Evolutionary conservation across 176 grass and related monocot genomes (phyloP).

Genomic region (Chrysopogon serrulatus): DNA sequence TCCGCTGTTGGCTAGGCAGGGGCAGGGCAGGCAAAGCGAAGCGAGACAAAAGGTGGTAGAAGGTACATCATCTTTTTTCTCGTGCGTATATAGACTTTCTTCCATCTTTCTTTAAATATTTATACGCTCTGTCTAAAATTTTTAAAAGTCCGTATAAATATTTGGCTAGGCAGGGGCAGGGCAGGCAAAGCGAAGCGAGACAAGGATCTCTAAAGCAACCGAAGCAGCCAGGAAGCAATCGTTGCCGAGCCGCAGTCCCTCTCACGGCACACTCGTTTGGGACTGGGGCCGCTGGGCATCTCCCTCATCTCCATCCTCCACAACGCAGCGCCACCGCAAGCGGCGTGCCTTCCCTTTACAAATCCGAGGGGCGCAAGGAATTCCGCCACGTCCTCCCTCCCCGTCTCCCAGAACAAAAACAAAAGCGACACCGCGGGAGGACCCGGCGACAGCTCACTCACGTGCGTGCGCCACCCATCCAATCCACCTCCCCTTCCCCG

Average conservation of each 20-base stretch:
- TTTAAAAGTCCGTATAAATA: no score
- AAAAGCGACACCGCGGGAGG: constrained; percentile 4
- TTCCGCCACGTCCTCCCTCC: not conserved
- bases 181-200: not conserved
- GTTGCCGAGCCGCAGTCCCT: not conserved
- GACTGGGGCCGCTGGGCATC: not conserved
- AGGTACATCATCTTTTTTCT: no score
- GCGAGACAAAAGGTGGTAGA: no score
- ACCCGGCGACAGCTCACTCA: not conserved
- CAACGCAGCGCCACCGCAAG: not conserved
- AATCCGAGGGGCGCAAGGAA: not conserved
- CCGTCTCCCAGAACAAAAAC: not conserved
- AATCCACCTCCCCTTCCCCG: no score
- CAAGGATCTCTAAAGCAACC: not conserved
- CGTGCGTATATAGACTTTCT: no score
- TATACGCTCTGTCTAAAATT: no score
- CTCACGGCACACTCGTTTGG: not conserved
- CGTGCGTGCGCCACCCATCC: constrained; percentile 21
- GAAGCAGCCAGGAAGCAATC: not conserved
- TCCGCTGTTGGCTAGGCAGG: no score
- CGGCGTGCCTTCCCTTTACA: constrained; percentile 9
- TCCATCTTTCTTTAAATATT: no score
- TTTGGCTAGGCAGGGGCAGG: no score
- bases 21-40: not conserved
- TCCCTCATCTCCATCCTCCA: not conserved